These are phyloP conservation scores for Phellopilus nigrolimitatus DNA, from an alignment of 1,284 basidiomycete species.

Conservation along the genomic window DNA sequence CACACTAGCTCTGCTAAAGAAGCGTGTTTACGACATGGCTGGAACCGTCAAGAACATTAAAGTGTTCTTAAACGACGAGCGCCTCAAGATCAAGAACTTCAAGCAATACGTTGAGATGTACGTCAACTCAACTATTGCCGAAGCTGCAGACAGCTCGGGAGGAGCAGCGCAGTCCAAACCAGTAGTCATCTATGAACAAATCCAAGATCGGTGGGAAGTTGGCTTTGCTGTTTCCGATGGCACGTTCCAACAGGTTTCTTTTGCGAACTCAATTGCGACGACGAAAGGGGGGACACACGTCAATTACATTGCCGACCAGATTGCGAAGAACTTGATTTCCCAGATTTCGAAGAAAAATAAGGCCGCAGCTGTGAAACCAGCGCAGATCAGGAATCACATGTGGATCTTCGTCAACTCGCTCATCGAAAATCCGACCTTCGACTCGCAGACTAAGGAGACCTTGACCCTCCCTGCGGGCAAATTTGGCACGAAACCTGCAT, in stretches of 20 bases:
- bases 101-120: constrained; percentile 98
- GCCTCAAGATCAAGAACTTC: constrained; percentile 92
- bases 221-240: constrained; percentile 94
- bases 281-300: constrained; percentile 98
- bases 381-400: constrained; percentile 96
- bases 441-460: constrained; percentile 99
- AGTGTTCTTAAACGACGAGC: constrained; percentile 90
- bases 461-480: constrained; percentile 86
- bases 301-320: constrained; percentile 80
- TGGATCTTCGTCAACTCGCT: constrained; percentile 98
- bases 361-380: constrained; percentile 85
- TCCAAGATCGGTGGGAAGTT: constrained; percentile 88
- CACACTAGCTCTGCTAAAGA: constrained; percentile 84
- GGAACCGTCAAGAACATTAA: constrained; percentile 94
- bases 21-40: constrained; percentile 97
- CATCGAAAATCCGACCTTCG: constrained; percentile 98
- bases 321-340: constrained; percentile 79
- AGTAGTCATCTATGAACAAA: constrained; percentile 78
- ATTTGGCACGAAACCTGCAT: constrained; percentile 81
- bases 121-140: constrained; percentile 65
- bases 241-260: constrained; percentile 90
- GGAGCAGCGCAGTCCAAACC: constrained; percentile 76
- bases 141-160: constrained; percentile 60
- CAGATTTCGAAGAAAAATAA: constrained; percentile 96
- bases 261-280: constrained; percentile 97